phyloP scores from a whole-genome alignment of 495 filamentous ascomycete species.

The Penicillium subrubescens region DNA sequence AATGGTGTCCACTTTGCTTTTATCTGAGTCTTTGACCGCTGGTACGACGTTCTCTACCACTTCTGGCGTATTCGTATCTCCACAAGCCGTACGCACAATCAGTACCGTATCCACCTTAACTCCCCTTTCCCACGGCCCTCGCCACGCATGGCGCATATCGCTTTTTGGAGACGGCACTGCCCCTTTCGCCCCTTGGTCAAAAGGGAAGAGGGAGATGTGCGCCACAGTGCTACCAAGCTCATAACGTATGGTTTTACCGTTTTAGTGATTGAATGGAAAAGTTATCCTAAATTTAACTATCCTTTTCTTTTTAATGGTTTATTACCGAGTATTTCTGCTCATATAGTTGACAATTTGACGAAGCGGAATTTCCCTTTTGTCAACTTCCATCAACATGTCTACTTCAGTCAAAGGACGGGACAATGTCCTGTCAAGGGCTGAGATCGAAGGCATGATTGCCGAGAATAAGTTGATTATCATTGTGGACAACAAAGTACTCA shows the following conservation, averaged over 20 bases:
- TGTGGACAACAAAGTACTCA: conserved; percentile 75
- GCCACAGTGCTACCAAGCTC: background rate
- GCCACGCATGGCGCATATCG: background rate
- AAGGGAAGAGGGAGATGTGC: background rate
- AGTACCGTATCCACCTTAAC: conserved; percentile 2
- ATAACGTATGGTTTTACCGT: background rate
- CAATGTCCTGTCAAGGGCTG: background rate
- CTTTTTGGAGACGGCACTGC: background rate
- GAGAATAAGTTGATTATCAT: conserved; percentile 80
- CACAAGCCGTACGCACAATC: background rate
- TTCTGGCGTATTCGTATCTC: background rate
- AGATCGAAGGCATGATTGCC: conserved; percentile 82
- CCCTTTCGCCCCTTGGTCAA: background rate
- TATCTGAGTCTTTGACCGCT: background rate
- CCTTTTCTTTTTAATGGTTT: background rate
- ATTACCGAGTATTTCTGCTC: background rate
- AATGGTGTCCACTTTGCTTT: background rate
- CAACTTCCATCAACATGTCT: background rate
- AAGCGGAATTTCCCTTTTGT: background rate
- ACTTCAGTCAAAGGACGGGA: background rate
- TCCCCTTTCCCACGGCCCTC: background rate
- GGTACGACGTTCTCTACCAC: background rate
- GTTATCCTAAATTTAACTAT: background rate
- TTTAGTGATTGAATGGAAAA: background rate
- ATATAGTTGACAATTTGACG: background rate